Base-by-base conservation (phyloP, 495 filamentous ascomycete species). In the Aspergillus cavernicola region DNA sequence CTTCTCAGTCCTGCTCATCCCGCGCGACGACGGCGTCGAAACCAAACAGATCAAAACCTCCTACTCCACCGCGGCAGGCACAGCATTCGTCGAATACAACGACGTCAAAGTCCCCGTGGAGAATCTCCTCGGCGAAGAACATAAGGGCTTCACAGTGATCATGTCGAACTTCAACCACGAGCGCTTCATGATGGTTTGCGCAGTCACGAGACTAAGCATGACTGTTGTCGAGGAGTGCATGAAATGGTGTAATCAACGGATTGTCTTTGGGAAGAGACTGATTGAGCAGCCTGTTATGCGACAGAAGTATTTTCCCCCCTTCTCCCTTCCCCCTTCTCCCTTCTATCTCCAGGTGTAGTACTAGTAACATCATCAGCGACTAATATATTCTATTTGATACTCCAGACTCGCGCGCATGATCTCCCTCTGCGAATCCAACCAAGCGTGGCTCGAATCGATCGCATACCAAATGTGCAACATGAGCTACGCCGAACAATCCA, bases 71-170 rank as follows among this genome's bases (percentile, higher is more conserved):
- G 64, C 88, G 1, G 90, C 88, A 16, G 89, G 80, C 1, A 95
- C 89, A 2, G 80, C 89, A 5, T 93, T 83, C 66, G 80, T 95
- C 59, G 85, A 89, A 49, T 93, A 88, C 66, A 85, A 91, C 69
- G 89, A 91, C 60, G 88, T 90, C 67, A 89, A 90, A 74, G 89
- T 93, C 8, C 89, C 89, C 2, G 83, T 81, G 13, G 78, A 84
- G 63, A 85, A 93, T 70, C 78, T 93, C 11, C 79, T 95, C 7
- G 89, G 90, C 51, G 77, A 87, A 66, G 89, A 93, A 63, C 80
- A 93, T 78, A 88, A 92, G 72, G 90, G 90, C 10, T 90, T 95
- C 67, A 80, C 84, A 42, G 88, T 93, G n/a, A 89, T 93, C 68
- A 87, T 92, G 65, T 82, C 77, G 71, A 92, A 92, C 71, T 91